Conservation (phyloP, 805 yeast species). For the Kregervanrija pseudodelftensis region DNA sequence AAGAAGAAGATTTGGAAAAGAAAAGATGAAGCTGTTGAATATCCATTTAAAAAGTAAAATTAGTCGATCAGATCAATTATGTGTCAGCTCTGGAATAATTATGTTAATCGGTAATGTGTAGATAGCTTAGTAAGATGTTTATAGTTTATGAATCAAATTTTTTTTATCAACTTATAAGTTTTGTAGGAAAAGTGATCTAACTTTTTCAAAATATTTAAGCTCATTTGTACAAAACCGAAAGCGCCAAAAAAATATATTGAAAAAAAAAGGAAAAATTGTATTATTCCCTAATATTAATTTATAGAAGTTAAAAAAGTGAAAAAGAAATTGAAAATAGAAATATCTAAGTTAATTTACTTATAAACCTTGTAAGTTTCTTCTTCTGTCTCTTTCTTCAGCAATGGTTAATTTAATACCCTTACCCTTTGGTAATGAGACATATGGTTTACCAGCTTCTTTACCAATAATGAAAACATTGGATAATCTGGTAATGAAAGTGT, state of each 20-base stretch:
- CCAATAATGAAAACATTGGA: slow-evolving; percentile 91
- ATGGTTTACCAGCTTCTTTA: slow-evolving; percentile 85
- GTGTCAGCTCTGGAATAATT: no score
- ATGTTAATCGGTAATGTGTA: no score
- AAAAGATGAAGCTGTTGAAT: slow-evolving; percentile 73
- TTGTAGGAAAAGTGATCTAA: no score
- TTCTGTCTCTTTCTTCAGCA: slow-evolving; percentile 97
- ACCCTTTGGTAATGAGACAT: slow-evolving; percentile 96
- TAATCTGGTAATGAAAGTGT: slow-evolving; percentile 93
- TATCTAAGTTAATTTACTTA: slow-evolving; percentile 20
- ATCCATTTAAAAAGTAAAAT: slow-evolving; percentile 58
- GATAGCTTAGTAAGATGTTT: no score
- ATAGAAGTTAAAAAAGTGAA: slow-evolving; percentile 1
- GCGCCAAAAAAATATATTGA: slow-evolving; percentile 1
- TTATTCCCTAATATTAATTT: slow-evolving; percentile 2
- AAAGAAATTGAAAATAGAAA: not conserved
- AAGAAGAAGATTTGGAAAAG: slow-evolving; percentile 92
- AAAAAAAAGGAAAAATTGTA: slow-evolving; percentile 5
- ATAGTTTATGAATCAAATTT: no score
- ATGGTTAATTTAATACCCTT: slow-evolving; percentile 95
- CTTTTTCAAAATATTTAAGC: not conserved
- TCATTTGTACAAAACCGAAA: slow-evolving; percentile 6
- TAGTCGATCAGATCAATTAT: not conserved
- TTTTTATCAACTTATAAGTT: no score
- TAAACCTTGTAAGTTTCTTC: slow-evolving; percentile 75